phyloP scores from a whole-genome alignment of 768 basidiomycete genomes.

The Hydnomerulius pinastri region DNA sequence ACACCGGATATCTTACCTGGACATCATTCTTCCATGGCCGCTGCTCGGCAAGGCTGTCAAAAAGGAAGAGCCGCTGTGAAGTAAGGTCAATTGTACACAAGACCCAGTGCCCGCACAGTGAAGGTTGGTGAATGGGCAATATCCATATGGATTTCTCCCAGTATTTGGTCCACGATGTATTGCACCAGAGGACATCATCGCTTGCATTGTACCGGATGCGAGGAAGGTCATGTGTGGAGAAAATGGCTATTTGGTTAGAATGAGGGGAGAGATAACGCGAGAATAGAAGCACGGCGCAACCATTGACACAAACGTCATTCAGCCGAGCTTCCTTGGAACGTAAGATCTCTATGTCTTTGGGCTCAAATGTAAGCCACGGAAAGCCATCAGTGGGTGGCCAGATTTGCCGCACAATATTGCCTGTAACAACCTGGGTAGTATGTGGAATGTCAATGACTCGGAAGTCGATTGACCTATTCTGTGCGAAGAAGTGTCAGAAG shows the following conservation, averaged over 20 bases:
- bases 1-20: too few relatives aligned
- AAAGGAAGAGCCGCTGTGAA: not conserved
- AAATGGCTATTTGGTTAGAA: not conserved
- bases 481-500: not conserved
- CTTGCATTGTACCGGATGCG: not conserved
- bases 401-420: not conserved
- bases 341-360: slow-evolving; percentile 1
- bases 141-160: slow-evolving; percentile 38
- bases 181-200: slow-evolving; percentile 25
- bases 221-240: slow-evolving; percentile 11
- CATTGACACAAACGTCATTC: slow-evolving; percentile 14
- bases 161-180: slow-evolving; percentile 13
- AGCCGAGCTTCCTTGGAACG: not conserved
- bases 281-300: slow-evolving; percentile 8
- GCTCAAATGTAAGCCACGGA: slow-evolving; percentile 4
- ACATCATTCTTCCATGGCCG: too few relatives aligned
- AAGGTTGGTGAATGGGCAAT: slow-evolving; percentile 36
- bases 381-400: not conserved
- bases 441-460: not conserved
- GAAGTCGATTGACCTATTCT: not conserved
- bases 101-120: slow-evolving; percentile 32
- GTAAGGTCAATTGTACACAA: slow-evolving; percentile 16
- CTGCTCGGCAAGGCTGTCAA: not conserved
- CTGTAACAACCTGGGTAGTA: not conserved
- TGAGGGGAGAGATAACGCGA: not conserved